Evolutionary conservation across 169 alveolate species (phyloP), one percentile per base, ranked within the genome.

Genomic region (Plasmodium sp.): DNA sequence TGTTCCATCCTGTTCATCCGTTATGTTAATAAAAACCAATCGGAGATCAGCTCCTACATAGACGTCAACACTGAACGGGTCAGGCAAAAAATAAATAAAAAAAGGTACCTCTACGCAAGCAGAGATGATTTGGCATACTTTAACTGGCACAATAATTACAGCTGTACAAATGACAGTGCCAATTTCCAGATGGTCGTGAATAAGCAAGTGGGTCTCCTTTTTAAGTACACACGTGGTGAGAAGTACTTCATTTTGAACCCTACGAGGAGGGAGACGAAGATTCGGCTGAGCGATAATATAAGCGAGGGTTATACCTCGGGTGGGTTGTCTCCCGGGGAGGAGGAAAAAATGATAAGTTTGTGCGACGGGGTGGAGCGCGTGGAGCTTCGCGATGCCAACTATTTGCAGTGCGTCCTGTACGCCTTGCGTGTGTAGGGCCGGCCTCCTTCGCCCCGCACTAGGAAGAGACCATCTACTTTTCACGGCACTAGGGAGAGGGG

Each of bases 131-230:
- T 88, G 16, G 81, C 94, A 56, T 88, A 88, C 22, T 88, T 79
- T 31, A 88, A 88, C 14, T 88, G 94, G 94, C 81, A 88, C 45
- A 88, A 88, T 51, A 88, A 88, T 58, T 88, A 88, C 81, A 81
- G 71, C 33, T 88, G 90, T 33, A 88, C 94, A 36, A 88, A 88
- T 67, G 67, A 56, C 51, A 88, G 88, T 72, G 94, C 58, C 58
- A 88, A 88, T 62, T 88, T 56, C 51, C 75, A 88, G 81, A 79
- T 88, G 9, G 58, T 88, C 5, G 82, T 88, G 33, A 88, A 88
- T 73, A 88, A 88, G 80, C 80, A 73, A 79, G 72, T 79, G n/a
- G 94, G 94, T 36, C 48, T 88, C 33, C 58, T 88, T 27, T 88
- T 88, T 88, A 88, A 88, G 48, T 85, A 88, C 72, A 88, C 10